Evolutionary conservation across 202 grass and related monocot species (phyloP), one percentile per base, ranked within the genome.

Genomic region (Setaria italica): DNA sequence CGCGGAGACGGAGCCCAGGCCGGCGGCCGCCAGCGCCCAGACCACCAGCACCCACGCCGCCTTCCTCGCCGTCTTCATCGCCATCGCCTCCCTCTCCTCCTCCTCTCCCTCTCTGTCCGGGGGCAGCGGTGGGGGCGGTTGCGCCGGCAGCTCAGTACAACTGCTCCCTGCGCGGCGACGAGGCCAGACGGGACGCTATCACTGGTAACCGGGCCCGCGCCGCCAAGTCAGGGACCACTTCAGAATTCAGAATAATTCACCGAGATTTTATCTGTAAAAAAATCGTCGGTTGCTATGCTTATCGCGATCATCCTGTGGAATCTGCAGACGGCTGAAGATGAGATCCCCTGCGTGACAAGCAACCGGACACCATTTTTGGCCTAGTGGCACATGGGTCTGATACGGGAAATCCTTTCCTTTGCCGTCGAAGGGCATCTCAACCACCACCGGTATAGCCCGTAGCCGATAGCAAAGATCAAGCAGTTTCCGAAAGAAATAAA

Each of bases 21-120:
- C 73, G 17, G 84, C n/a, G 12, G 83, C 73, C 59, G 80, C 59
- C 43, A 80, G 70, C 78, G 77, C 37, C 47, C 39, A 81, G 16
- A 11, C 63, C 70, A 45, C n/a, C 20, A 84, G 3, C 58, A 51
- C 32, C 60, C 77, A 53, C 71, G 46, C 59, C 3, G 49, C 58
- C 50, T 65, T 83, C 64, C n/a, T 62, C 78, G 85, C 13, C 70
- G 20, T 1, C 86, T 53, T 33, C 49, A 8, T 37, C 82, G 17
- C 56, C 55, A 72, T 7, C 77, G 77, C 45, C 48, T 49, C 62
- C 9, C 10, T 29, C 62, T 86, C 82, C 39, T 59, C n/a, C 29
- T 43, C 12, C 41, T 35, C 73, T 34, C 62, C 6, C 11, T 32
- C 25, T 11, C 68, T 39, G 37, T 39, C 3, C 37, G 17, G 35